Base-by-base conservation (phyloP, 495 filamentous ascomycete species). In the Elaphomyces granulatus region DNA sequence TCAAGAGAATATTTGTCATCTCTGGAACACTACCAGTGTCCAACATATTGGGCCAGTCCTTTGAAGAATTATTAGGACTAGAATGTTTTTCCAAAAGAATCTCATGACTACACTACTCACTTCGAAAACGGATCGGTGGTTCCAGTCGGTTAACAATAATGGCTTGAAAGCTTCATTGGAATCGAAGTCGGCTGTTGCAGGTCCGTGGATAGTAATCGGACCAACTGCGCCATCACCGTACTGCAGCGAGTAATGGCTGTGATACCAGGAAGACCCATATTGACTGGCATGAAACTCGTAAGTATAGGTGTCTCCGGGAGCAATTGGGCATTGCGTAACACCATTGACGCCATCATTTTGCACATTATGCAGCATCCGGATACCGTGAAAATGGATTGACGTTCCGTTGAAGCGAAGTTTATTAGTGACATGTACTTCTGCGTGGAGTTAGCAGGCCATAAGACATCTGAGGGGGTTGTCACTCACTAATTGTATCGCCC, bases 151-250 rank as follows among this genome's bases (percentile, higher is more conserved):
- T 12, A 66, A 20, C 7, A 59, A 36, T 6, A 68, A 49, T 8
- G 67, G 61, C 28, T 75, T 77, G n/a, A 80, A 54, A 28, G 23
- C 23, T 12, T 28, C 23, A 45, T 81, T 75, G 20, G 66, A 53
- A 34, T 81, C 77, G 46, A 80, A 78, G 17, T 65, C 44, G 6
- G 50, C 56, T 15, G 63, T 66, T 2, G 61, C 56, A 2, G 77
- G 77, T 1, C 77, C 77, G 45, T 80, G 63, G 50, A 81, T 70
- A 36, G 69, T 54, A 42, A 81, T 59, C 3, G 73, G 49, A 8
- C 77, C 77, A 35, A 59, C 48, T 4, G 70, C 40, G 19, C 71
- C 72, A 18, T 54, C 64, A 15, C 46, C 44, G 28, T 63, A 63
- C 43, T 74, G 67, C 4, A 56, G 48, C 2, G 53, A 61, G 36